Conservation (phyloP, 768 basidiomycete species). For the Pleurotus sapidus region DNA sequence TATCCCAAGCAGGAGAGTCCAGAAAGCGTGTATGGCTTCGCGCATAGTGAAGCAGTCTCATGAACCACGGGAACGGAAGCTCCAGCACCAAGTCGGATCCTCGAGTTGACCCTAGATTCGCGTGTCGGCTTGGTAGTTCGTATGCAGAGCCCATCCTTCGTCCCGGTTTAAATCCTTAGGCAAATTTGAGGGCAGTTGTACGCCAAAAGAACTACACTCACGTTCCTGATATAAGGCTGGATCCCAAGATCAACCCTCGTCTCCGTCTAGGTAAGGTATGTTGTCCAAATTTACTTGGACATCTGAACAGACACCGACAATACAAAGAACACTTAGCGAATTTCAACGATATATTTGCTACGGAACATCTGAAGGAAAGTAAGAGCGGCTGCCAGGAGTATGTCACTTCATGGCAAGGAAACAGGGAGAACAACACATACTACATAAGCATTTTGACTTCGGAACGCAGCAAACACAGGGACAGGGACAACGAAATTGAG, state of each 20-base stretch:
- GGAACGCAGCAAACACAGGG: neutral
- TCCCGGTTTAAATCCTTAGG: constrained; percentile 13
- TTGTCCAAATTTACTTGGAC: no score
- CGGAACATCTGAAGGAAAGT: neutral
- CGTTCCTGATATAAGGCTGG: constrained; percentile 20
- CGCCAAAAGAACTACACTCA: neutral
- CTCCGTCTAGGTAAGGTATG: constrained; percentile 6
- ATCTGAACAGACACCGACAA: no score
- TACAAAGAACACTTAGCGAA: no score
- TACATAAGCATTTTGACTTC: neutral
- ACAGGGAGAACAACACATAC: neutral
- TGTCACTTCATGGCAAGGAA: neutral
- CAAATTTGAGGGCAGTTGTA: neutral
- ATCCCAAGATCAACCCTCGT: constrained; percentile 29
- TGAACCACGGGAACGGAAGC: no score
- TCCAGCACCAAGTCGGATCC: no score
- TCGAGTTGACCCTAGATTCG: no score
- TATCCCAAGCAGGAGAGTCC: constrained; percentile 22
- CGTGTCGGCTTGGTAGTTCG: constrained; percentile 15
- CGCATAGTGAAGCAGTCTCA: constrained; percentile 20
- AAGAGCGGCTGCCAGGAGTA: neutral
- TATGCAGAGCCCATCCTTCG: constrained; percentile 22
- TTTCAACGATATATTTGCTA: no score
- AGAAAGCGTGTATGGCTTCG: constrained; percentile 24
- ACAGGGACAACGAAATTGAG: neutral